These are phyloP conservation scores for Neofusicoccum sp. DNA, from an alignment of 2,329 filamentous ascomycete species.

Conservation along the genomic window DNA sequence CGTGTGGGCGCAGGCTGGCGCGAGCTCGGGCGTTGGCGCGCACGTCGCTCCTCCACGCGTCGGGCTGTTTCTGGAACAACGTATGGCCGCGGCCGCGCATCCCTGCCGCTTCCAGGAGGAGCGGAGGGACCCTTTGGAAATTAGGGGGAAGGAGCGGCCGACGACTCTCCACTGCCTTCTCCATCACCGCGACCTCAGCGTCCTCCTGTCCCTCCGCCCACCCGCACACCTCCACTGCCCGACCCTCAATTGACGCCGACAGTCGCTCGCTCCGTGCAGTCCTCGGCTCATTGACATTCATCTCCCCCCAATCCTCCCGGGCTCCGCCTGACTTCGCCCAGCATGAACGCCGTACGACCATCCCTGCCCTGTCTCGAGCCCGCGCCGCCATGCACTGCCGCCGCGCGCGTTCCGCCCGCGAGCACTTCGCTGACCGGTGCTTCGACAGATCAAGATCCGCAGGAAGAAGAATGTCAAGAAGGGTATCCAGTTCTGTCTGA, in stretches of 20 bases:
- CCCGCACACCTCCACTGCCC: background rate
- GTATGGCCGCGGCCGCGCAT: conserved; percentile 13
- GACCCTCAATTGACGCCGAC: conserved; percentile 16
- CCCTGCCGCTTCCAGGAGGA: conserved; percentile 16
- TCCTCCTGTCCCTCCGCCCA: conserved; percentile 12
- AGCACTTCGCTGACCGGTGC: conserved; percentile 23
- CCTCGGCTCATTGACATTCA: conserved; percentile 19
- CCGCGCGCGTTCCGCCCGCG: conserved; percentile 1
- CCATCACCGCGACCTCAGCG: conserved; percentile 17
- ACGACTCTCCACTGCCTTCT: conserved; percentile 17
- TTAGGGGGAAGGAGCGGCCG: conserved; percentile 20
- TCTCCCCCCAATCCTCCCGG: conserved; percentile 6
- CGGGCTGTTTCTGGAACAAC: conserved; percentile 7
- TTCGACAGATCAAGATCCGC: conserved; percentile 82
- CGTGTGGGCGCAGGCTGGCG: conserved; percentile 22
- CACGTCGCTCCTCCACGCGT: conserved; percentile 13
- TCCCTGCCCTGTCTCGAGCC: conserved; percentile 11
- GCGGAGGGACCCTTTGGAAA: conserved; percentile 20
- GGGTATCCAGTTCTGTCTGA: conserved; percentile 99
- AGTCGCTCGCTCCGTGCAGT: conserved; percentile 19
- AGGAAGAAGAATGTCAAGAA: conserved; percentile 99
- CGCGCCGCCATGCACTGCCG: conserved; percentile 23
- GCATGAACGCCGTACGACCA: conserved; percentile 22
- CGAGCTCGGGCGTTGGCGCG: conserved; percentile 16
- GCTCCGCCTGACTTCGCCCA: conserved; percentile 21